These are phyloP conservation scores for Porcisia hertigi DNA, from an alignment of 208 protist species.

Conservation along the genomic window DNA sequence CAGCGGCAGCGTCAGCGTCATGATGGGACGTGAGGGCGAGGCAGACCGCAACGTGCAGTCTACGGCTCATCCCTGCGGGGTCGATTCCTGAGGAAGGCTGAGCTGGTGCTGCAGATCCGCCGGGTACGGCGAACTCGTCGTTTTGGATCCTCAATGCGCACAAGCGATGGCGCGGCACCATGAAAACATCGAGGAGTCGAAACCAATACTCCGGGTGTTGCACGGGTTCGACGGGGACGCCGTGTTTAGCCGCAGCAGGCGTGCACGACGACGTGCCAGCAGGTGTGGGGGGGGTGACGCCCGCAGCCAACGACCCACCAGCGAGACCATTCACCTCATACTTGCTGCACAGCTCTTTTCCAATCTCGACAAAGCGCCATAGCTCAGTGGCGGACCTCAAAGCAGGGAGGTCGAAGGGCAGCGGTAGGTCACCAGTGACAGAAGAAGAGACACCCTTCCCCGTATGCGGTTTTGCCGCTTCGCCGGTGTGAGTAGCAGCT, in stretches of 20 bases:
- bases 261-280: not conserved
- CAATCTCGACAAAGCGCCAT: slow-evolving; percentile 41
- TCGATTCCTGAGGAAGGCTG: not conserved
- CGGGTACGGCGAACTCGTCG: slow-evolving; percentile 2
- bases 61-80: slow-evolving; percentile 2
- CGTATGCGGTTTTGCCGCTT: not conserved
- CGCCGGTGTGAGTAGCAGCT: not conserved
- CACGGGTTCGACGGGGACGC: not conserved
- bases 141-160: slow-evolving; percentile 19
- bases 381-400: slow-evolving; percentile 21
- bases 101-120: not conserved
- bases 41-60: not conserved
- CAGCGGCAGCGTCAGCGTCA: not conserved
- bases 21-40: not conserved
- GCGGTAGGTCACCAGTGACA: not conserved
- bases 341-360: slow-evolving; percentile 47
- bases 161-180: slow-evolving; percentile 51
- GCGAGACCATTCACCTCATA: slow-evolving; percentile 25
- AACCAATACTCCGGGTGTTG: slow-evolving; percentile 53
- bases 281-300: slow-evolving; percentile 3
- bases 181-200: slow-evolving; percentile 61
- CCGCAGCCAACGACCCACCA: not conserved
- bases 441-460: too few species aligned
- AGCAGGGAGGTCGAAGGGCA: not conserved
- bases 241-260: not conserved